Percentiles rank a stretch among this genome's conserved stretches.
phyloP scores from a whole-genome alignment of 2,329 filamentous ascomycete species.

The Sporothrix phasma region DNA sequence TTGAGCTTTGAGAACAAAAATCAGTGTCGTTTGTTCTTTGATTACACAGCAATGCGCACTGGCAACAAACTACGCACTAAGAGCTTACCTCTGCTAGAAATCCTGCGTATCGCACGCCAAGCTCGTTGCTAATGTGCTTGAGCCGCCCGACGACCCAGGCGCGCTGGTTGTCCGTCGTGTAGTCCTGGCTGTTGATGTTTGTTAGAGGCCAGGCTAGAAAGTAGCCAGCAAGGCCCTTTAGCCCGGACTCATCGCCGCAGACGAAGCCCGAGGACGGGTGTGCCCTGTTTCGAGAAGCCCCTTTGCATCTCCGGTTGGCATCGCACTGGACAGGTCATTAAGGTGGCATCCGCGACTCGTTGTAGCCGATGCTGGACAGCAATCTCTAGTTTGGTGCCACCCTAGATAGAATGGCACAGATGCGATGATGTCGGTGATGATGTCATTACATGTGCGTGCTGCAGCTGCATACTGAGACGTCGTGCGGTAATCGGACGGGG shows the following conservation, averaged over 20 bases:
- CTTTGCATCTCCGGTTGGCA: not conserved
- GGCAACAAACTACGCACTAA: not conserved
- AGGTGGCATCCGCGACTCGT: not conserved
- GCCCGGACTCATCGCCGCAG: constrained; percentile 39
- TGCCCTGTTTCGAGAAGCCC: not conserved
- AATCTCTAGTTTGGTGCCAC: constrained; percentile 35
- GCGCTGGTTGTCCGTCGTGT: constrained; percentile 48
- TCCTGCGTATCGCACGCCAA: constrained; percentile 50
- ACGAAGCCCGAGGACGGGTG: constrained; percentile 31
- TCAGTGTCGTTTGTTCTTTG: not conserved
- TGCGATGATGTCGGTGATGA: constrained; percentile 49
- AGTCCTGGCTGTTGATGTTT: constrained; percentile 46
- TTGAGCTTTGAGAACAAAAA: constrained; percentile 34
- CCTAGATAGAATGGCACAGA: constrained; percentile 53
- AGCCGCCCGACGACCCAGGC: constrained; percentile 46
- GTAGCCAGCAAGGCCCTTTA: constrained; percentile 48
- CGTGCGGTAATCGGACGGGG: constrained; percentile 51
- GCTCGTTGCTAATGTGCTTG: constrained; percentile 42
- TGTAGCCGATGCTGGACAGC: not conserved
- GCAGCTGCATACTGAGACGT: constrained; percentile 51
- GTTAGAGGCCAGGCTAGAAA: constrained; percentile 51
- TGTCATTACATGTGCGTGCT: constrained; percentile 39
- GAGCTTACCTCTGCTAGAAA: constrained; percentile 42
- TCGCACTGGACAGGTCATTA: not conserved
- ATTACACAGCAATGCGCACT: not conserved